Conservation (phyloP, 1,139 yeast genomes). For the Blastobotrys arbuscula region DNA sequence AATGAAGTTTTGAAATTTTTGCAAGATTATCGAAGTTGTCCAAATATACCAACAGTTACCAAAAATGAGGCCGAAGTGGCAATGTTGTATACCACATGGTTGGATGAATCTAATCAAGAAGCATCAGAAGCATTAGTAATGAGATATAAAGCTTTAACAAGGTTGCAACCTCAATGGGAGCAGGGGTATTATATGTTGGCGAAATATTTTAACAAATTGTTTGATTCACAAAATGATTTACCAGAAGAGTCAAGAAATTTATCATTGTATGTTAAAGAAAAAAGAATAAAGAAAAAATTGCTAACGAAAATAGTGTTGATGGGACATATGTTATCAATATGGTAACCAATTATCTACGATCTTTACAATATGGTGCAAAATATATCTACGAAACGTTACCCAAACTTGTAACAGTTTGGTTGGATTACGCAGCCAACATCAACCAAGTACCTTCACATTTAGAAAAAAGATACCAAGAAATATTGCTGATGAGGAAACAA, state of each 20-base stretch:
- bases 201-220: constrained; percentile 66
- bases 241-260: constrained; percentile 34
- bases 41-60: constrained; percentile 14
- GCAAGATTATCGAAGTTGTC: constrained; percentile 9
- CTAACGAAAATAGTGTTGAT: constrained; percentile 24
- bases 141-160: constrained; percentile 59
- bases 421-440: constrained; percentile 62
- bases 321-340: constrained; percentile 70
- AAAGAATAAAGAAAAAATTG: not conserved
- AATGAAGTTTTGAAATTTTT: constrained; percentile 21
- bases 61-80: constrained; percentile 36
- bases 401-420: constrained; percentile 83
- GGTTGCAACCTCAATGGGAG: constrained; percentile 61
- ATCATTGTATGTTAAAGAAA: constrained; percentile 21
- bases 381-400: constrained; percentile 84
- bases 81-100: constrained; percentile 80
- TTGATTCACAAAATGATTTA: constrained; percentile 52
- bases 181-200: constrained; percentile 80
- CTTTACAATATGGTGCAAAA: constrained; percentile 63
- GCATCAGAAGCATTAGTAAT: constrained; percentile 67
- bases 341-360: constrained; percentile 57
- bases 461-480: constrained; percentile 17
- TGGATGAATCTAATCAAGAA: constrained; percentile 80
- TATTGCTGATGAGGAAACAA: constrained; percentile 15
- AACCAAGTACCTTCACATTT: constrained; percentile 1